Base-by-base conservation (phyloP, 768 basidiomycete genomes). In the Clitopilus passeckerianus region DNA sequence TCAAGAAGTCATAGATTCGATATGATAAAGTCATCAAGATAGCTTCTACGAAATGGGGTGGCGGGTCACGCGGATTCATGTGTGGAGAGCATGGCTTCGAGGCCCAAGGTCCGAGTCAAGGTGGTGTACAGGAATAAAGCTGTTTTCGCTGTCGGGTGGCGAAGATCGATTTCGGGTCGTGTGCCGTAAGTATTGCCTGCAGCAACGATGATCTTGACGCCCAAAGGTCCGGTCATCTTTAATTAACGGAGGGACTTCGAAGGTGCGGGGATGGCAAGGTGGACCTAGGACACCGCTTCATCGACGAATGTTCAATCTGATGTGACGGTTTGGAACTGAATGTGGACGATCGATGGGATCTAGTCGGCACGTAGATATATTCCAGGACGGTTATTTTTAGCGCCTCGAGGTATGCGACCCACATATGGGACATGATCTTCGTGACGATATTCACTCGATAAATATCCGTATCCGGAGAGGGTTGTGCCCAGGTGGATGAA, bases 241-340 rank as follows among this genome's bases (percentile, higher is more conserved):
- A 33, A 37, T 55, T 55, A 33, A 37, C 24, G 10, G 22, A 34
- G 12, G 5, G 22, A 16, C 53, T 41, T 41, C n/a, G 37, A 15
- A 12, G 37, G n/a, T 41, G 16, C n/a, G n/a, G 46, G 22, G 22
- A 18, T 7, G 18, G 46, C n/a, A 53, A 24, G 30, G 9, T 30
- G 54, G 54, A 55, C 54, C 54, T 55, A 37, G 30, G 54, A 55
- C 54, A 55, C 54, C 54, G 54, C 23, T 55, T 55, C 30, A 55
- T 55, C 12, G 16, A n/a, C 46, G 18, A 6, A 18, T 18, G n/a
- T 50, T 50, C 46, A n/a, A 50, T 18, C 46, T 18, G 20, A 10
- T 50, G 22, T 50, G n/a, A 41, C 37, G 10, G 37, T 41, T n/a
- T 9, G 7, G 10, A 12, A 50, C n/a, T 50, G 15, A 18, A 50